phyloP scores from a whole-genome alignment of 2,329 filamentous ascomycete species.

The Myriangium duriaei region DNA sequence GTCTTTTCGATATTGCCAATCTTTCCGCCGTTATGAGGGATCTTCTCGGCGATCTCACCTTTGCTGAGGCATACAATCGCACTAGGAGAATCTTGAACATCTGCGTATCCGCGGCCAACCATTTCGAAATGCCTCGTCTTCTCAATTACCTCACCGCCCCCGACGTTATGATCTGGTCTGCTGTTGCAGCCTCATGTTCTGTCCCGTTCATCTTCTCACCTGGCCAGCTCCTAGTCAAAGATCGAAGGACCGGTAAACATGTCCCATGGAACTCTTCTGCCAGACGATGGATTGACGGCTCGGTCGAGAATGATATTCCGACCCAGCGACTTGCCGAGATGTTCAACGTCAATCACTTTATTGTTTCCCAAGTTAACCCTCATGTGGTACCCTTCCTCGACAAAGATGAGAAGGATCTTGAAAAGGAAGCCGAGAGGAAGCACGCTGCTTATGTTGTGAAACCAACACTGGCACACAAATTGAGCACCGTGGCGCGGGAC shows the following conservation, averaged over 20 bases:
- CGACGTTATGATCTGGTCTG: constrained; percentile 92
- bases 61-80: constrained; percentile 92
- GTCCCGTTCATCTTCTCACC: constrained; percentile 78
- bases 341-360: constrained; percentile 98
- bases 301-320: constrained; percentile 85
- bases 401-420: constrained; percentile 47
- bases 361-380: constrained; percentile 92
- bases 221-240: constrained; percentile 68
- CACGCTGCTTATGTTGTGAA: constrained; percentile 30
- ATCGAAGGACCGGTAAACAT: constrained; percentile 64
- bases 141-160: constrained; percentile 90
- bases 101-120: constrained; percentile 74
- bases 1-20: constrained; percentile 74
- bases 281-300: constrained; percentile 85
- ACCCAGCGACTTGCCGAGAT: constrained; percentile 83
- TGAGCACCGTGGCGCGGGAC: constrained; percentile 62
- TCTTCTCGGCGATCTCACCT: constrained; percentile 79
- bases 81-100: constrained; percentile 88
- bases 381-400: constrained; percentile 79
- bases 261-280: constrained; percentile 76
- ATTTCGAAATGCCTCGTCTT: constrained; percentile 75
- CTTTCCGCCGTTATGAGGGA: constrained; percentile 68
- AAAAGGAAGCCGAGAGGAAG: constrained; percentile 15
- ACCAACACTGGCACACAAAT: constrained; percentile 49
- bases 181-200: constrained; percentile 89